Evolutionary conservation across 1,139 yeast species (phyloP).

Genomic region (Scheffersomyces insectosa): DNA sequence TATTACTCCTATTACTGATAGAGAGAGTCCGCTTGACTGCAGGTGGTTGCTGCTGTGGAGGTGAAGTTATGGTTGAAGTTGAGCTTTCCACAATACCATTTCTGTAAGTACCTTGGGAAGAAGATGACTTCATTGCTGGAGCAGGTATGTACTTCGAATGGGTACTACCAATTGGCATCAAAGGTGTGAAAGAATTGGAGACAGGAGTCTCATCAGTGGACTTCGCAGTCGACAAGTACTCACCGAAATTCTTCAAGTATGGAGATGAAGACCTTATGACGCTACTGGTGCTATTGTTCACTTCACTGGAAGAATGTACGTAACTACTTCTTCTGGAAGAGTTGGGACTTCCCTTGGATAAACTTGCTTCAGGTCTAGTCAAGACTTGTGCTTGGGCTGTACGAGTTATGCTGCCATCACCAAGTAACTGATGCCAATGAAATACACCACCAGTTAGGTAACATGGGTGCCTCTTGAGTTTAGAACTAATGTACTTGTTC

Average conservation of each 20-base stretch:
- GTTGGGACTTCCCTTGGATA: constrained; percentile 17
- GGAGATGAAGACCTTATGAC: constrained; percentile 16
- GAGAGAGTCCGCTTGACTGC: background rate
- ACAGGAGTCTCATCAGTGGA: constrained; percentile 20
- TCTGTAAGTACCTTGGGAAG: background rate
- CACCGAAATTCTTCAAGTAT: constrained; percentile 41
- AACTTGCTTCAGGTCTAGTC: constrained; percentile 24
- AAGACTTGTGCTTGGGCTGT: constrained; percentile 14
- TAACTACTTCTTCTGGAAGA: constrained; percentile 12
- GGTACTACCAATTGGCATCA: constrained; percentile 1
- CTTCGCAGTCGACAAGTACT: constrained; percentile 40
- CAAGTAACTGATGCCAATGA: constrained; percentile 36
- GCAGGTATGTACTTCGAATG: background rate
- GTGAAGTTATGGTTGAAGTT: background rate
- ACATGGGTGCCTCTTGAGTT: constrained; percentile 34
- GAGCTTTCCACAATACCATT: constrained; percentile 1
- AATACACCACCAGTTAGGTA: constrained; percentile 45
- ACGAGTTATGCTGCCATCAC: constrained; percentile 29
- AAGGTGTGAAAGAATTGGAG: constrained; percentile 12
- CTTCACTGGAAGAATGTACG: background rate
- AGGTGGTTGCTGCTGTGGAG: background rate
- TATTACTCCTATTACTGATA: background rate
- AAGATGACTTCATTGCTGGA: background rate
- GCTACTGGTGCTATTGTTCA: constrained; percentile 3
- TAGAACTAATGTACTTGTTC: constrained; percentile 38